Evolutionary conservation across 768 basidiomycete genomes (phyloP), one percentile per base, ranked within the genome.

Genomic region (Suillus americanus): DNA sequence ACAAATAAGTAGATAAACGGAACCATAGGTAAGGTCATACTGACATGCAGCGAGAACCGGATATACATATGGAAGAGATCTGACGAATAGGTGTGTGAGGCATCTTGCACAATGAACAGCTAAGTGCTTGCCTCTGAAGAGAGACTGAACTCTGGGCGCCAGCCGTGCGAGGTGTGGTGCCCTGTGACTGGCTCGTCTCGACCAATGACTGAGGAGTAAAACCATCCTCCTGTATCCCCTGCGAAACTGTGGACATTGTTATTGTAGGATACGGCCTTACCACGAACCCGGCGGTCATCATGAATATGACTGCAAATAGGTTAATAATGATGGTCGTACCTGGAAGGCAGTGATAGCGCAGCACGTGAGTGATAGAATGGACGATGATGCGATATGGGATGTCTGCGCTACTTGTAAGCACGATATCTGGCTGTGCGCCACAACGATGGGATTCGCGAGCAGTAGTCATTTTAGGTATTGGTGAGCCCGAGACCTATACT

Each of bases 161-260:
- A 87, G 54, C 37, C 68, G 7, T 64, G 67, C 48, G 64, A 37
- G n/a, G 65, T 57, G 65, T 50, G 55, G 62, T 46, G 3, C 48
- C 64, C 54, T 16, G 37, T 38, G 20, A 20, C 51, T 33, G 66
- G 60, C 14, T 55, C 56, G 12, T 65, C 62, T 2, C 66, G 54
- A 38, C 66, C 71, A 50, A 64, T 38, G 2, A 67, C 60, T 62
- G 72, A 77, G 5, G 77, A 73, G 65, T 81, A 85, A 35, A 86
- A 67, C 84, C 85, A 86, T 33, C 87, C 87, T 55, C 70, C 69
- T 62, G 78, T 73, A 56, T 88, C 86, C 1, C 87, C 87, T n/a
- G 81, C 71, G 65, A 86, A 81, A 28, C 74, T 75, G 66, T 74
- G 79, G 5, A 67, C 60, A 38, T 64, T 70, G 20, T 75, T 81